A percentile compares a stretch with the other conserved stretches of the same genome.
Conservation (phyloP, 1,139 yeast species). For the Suhomyces bribrorum region DNA sequence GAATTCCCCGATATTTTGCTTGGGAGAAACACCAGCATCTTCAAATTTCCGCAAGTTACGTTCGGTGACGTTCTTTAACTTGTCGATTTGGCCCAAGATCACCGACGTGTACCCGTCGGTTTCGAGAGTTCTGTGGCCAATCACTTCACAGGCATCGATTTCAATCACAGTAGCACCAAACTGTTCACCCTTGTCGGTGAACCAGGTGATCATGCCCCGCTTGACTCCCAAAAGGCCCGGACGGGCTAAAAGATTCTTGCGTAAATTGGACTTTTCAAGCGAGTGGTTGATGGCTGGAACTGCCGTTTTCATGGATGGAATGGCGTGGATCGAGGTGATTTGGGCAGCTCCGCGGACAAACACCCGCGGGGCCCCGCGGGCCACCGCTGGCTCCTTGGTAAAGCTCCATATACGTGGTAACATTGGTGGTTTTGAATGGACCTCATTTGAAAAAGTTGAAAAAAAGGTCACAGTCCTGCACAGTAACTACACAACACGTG, state of each 20-base stretch:
- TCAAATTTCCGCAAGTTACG: constrained; percentile 78
- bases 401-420: constrained; percentile 6
- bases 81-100: constrained; percentile 83
- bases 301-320: constrained; percentile 47
- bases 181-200: constrained; percentile 64
- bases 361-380: constrained; percentile 13
- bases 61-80: constrained; percentile 62
- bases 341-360: constrained; percentile 46
- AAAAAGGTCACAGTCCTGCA: neutral
- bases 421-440: constrained; percentile 3
- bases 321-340: constrained; percentile 54
- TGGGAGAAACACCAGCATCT: constrained; percentile 83
- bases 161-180: constrained; percentile 84
- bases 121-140: constrained; percentile 65
- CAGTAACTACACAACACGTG: too few relatives aligned
- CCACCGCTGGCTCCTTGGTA: constrained; percentile 1
- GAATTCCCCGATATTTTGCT: constrained; percentile 72
- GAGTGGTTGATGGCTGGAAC: constrained; percentile 55
- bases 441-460: neutral
- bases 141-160: constrained; percentile 85
- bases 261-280: constrained; percentile 55
- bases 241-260: constrained; percentile 71
- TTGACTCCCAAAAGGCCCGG: constrained; percentile 85
- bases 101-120: constrained; percentile 83
- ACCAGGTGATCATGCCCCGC: constrained; percentile 90